phyloP scores from a whole-genome alignment of 1,139 yeast species.

The Debaryomyces coudertii region DNA sequence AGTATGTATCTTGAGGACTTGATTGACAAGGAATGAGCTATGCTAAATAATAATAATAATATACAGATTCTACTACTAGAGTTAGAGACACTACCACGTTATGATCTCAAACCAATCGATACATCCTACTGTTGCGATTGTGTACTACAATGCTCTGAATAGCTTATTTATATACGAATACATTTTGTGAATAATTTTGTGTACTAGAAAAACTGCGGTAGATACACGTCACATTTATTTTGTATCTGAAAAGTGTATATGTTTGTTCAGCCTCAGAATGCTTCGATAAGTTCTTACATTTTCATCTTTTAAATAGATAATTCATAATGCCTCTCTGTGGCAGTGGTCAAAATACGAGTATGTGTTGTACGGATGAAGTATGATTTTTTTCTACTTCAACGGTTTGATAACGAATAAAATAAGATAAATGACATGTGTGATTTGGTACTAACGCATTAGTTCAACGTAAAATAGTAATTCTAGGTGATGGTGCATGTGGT shows the following conservation, averaged over 20 bases:
- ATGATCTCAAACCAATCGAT: too few relatives aligned
- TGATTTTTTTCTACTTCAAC: slow-evolving; percentile 6
- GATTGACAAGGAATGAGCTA: slow-evolving; percentile 37
- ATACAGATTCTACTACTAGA: not conserved
- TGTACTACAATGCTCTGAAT: not conserved
- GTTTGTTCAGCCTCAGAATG: slow-evolving; percentile 3
- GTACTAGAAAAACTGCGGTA: not conserved
- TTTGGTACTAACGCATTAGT: slow-evolving; percentile 31
- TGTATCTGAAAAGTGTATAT: slow-evolving; percentile 1
- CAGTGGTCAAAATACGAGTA: slow-evolving; percentile 64
- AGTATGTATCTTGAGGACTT: slow-evolving; percentile 61
- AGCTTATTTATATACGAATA: slow-evolving; percentile 5
- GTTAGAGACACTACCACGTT: not conserved
- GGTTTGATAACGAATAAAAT: not conserved
- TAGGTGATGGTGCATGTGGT: slow-evolving; percentile 93
- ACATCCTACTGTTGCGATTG: not conserved
- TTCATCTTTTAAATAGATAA: slow-evolving; percentile 4
- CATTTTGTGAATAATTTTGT: not conserved
- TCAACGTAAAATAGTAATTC: slow-evolving; percentile 89
- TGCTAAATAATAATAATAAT: too few relatives aligned
- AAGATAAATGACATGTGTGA: not conserved
- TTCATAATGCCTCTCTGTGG: slow-evolving; percentile 69
- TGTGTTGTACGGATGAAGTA: slow-evolving; percentile 21
- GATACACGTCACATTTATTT: not conserved
- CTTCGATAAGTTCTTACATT: not conserved